Percentiles rank a stretch among this genome's conserved stretches.
Evolutionary conservation across 345 rosid genomes (phyloP).

Genomic region (Eucalyptus grandis): DNA sequence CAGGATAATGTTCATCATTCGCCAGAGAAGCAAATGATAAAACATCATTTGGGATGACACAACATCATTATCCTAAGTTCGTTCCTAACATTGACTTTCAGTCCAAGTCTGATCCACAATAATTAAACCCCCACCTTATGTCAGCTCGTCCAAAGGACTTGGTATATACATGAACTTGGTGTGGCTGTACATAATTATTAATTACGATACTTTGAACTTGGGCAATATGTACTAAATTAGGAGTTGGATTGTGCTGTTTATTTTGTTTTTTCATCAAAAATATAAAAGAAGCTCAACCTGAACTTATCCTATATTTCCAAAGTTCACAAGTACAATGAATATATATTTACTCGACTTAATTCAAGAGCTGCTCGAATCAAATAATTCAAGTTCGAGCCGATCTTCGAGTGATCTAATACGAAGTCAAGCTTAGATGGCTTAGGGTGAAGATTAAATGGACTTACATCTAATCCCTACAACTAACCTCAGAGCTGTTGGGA

Average conservation of each 20-base stretch:
- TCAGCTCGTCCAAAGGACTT: not conserved
- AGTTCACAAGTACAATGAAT: not conserved
- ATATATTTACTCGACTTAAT: not conserved
- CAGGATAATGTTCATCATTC: not conserved
- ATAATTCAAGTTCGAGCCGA: not conserved
- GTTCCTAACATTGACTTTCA: not conserved
- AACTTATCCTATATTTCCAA: not conserved
- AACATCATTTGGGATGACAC: not conserved
- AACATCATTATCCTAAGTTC: not conserved
- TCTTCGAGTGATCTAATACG: not conserved
- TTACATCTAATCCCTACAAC: not conserved
- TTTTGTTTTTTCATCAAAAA: not conserved
- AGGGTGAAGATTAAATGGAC: not conserved
- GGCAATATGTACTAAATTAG: not conserved
- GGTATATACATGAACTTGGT: not conserved
- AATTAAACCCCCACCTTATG: not conserved
- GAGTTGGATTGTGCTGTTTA: not conserved
- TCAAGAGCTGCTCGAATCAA: not conserved
- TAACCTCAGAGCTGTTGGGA: not conserved
- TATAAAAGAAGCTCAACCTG: not conserved
- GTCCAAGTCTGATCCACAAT: not conserved
- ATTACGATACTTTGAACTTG: not conserved
- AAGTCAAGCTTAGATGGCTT: not conserved
- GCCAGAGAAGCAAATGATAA: not conserved
- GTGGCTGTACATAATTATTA: not conserved